Evolutionary conservation across 2,329 filamentous ascomycete genomes (phyloP).

Genomic region (Septoria linicola): DNA sequence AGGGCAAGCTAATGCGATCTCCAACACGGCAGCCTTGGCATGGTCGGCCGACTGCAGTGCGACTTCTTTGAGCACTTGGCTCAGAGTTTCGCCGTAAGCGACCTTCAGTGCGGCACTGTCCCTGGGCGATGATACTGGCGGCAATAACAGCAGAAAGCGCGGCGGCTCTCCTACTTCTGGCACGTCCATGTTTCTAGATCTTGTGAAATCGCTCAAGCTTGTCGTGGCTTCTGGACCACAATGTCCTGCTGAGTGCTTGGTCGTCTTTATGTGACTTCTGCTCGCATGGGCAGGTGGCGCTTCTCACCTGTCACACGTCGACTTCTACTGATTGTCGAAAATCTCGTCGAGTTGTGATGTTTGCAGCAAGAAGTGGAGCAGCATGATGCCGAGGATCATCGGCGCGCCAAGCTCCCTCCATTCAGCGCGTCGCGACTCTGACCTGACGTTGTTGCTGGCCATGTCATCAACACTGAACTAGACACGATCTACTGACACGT

Average conservation of each 20-base stretch:
- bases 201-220: not conserved
- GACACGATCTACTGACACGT: not conserved
- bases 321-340: too few species aligned
- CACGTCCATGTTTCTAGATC: conserved; percentile 6
- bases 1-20: conserved; percentile 63
- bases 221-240: not conserved
- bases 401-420: too few species aligned
- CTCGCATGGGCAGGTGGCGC: too few species aligned
- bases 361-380: too few species aligned
- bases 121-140: conserved; percentile 44
- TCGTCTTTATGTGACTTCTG: too few species aligned
- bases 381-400: too few species aligned
- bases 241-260: not conserved
- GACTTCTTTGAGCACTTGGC: conserved; percentile 45
- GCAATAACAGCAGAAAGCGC: conserved; percentile 46
- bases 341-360: too few species aligned
- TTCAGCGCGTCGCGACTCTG: too few species aligned
- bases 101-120: conserved; percentile 44
- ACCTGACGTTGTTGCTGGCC: too few species aligned
- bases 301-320: too few species aligned
- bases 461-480: not conserved
- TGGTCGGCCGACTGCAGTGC: conserved; percentile 36
- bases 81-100: conserved; percentile 45
- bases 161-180: conserved; percentile 29
- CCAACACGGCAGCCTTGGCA: conserved; percentile 46